phyloP scores from a whole-genome alignment of 257 asterid genomes.

The Apocynum venetum region DNA sequence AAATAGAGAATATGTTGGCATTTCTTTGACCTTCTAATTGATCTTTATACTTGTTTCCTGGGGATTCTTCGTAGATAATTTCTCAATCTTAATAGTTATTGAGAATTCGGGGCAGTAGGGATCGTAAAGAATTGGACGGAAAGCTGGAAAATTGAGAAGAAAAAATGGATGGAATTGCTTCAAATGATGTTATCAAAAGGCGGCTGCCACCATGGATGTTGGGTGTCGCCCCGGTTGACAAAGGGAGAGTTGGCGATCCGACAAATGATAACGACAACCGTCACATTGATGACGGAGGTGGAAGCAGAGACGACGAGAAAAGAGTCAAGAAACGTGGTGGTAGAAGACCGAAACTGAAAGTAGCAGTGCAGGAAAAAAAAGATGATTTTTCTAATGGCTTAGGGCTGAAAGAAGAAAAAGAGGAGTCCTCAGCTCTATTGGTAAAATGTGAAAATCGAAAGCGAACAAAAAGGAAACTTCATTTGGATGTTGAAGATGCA shows the following conservation, averaged over 20 bases:
- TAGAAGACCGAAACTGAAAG: conserved; percentile 7
- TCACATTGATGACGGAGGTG: not conserved
- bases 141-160: not conserved
- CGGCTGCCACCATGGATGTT: conserved; percentile 29
- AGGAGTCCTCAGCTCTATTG: not conserved
- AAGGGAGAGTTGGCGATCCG: not conserved
- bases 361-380: not conserved
- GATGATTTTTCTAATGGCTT: not conserved
- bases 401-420: not conserved
- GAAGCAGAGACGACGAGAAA: not conserved
- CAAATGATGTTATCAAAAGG: conserved; percentile 9
- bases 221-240: not conserved
- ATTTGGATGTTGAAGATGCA: conserved; percentile 4
- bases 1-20: not conserved
- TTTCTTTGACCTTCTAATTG: not conserved
- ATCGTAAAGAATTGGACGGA: not conserved
- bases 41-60: not conserved
- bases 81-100: not conserved
- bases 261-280: not conserved
- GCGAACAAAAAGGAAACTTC: conserved; percentile 16
- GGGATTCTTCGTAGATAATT: not conserved
- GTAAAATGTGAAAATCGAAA: conserved; percentile 9
- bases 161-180: not conserved
- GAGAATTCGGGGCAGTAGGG: not conserved
- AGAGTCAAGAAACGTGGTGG: not conserved